Evolutionary conservation across 768 basidiomycete genomes (phyloP).

Genomic region (Sarcodon sp.): DNA sequence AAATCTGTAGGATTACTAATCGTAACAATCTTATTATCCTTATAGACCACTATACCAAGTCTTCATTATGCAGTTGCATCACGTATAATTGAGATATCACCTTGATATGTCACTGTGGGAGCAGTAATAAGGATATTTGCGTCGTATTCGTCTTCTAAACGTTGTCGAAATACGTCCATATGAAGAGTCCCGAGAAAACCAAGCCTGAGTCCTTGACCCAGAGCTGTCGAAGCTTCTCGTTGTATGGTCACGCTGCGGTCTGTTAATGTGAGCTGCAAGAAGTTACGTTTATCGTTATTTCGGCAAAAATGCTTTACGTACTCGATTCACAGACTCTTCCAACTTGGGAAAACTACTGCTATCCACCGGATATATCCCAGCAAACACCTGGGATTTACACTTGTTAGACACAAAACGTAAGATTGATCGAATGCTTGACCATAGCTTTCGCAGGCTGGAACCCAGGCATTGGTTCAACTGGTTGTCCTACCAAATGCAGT

Average conservation of each 20-base stretch:
- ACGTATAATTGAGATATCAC: constrained; percentile 22
- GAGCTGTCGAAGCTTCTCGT: constrained; percentile 84
- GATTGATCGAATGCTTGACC: constrained; percentile 31
- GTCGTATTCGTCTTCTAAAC: constrained; percentile 93
- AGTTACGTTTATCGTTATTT: constrained; percentile 4
- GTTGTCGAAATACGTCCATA: constrained; percentile 93
- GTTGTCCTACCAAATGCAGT: constrained; percentile 58
- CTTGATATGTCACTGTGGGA: constrained; percentile 89
- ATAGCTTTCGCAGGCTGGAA: constrained; percentile 91
- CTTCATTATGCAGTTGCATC: neutral
- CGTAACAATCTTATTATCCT: constrained; percentile 36
- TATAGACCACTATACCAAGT: constrained; percentile 50
- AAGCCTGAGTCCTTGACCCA: constrained; percentile 90
- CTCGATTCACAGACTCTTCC: constrained; percentile 90
- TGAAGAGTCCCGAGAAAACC: constrained; percentile 95
- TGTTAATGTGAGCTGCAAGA: constrained; percentile 58
- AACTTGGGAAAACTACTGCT: constrained; percentile 85
- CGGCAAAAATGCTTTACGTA: constrained; percentile 20
- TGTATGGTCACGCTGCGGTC: constrained; percentile 86
- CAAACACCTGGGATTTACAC: constrained; percentile 54
- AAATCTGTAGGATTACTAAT: constrained; percentile 95
- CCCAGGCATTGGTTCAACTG: constrained; percentile 76
- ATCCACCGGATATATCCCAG: constrained; percentile 90
- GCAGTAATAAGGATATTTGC: constrained; percentile 92
- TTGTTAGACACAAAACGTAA: neutral